Conservation (phyloP, 177 flowering plant genomes). For the Vitis hybrid region DNA sequence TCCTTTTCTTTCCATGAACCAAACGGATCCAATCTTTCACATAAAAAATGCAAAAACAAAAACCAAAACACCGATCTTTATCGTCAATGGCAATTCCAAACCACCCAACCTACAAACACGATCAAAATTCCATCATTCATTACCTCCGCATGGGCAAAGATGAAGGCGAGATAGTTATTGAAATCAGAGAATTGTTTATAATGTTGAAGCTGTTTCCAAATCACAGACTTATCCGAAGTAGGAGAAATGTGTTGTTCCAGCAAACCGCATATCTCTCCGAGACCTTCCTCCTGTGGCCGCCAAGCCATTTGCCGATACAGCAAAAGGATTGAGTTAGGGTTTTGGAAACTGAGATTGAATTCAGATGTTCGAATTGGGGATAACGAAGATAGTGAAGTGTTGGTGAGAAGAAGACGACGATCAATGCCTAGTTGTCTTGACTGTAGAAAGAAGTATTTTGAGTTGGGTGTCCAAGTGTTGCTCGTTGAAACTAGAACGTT, state of each 20-base stretch:
- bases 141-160: constrained; percentile 90
- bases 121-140: neutral
- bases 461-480: too few relatives aligned
- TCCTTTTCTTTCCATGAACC: too few relatives aligned
- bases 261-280: constrained; percentile 82
- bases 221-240: constrained; percentile 69
- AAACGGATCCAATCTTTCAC: too few relatives aligned
- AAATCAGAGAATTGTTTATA: constrained; percentile 91
- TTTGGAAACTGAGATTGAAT: too few relatives aligned
- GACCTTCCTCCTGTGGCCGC: constrained; percentile 87
- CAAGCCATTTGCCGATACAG: constrained; percentile 25
- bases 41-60: neutral
- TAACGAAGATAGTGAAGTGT: too few relatives aligned
- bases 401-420: too few relatives aligned
- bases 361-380: too few relatives aligned
- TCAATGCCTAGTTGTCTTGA: too few relatives aligned
- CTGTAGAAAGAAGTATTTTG: too few relatives aligned
- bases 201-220: constrained; percentile 91
- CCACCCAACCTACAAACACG: neutral
- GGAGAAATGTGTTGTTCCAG: constrained; percentile 91
- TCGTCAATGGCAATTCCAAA: neutral
- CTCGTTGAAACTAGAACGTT: too few relatives aligned
- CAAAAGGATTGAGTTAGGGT: too few relatives aligned
- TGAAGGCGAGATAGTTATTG: constrained; percentile 93
- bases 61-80: neutral